Conservation (phyloP, 345 rosid species). For the Salix suchowensis region DNA sequence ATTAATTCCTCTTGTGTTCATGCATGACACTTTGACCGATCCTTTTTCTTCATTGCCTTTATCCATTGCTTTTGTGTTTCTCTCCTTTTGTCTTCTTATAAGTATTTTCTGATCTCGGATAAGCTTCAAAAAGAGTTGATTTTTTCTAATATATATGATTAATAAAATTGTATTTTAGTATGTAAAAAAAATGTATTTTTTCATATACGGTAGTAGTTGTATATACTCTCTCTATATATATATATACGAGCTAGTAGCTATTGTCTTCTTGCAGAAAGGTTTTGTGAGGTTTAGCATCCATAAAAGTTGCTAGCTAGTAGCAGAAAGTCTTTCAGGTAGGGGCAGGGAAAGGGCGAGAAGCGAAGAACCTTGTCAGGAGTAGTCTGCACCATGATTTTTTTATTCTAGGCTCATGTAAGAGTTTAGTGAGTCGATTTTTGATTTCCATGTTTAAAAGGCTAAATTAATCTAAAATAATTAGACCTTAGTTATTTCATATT, state of each 20-base stretch:
- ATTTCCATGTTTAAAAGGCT: too few relatives aligned
- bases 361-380: too few relatives aligned
- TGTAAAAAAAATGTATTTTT: neutral
- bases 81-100: neutral
- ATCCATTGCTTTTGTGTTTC: neutral
- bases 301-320: neutral
- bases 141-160: neutral
- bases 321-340: neutral
- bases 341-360: neutral
- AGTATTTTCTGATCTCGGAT: neutral
- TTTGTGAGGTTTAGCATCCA: neutral
- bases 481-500: too few relatives aligned
- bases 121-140: neutral
- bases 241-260: neutral
- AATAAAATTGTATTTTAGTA: neutral
- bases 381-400: too few relatives aligned
- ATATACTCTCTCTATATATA: too few relatives aligned
- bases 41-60: constrained; percentile 5
- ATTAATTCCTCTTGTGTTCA: constrained; percentile 32
- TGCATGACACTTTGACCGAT: constrained; percentile 19
- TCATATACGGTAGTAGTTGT: too few relatives aligned
- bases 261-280: neutral
- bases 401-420: too few relatives aligned
- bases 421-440: too few relatives aligned
- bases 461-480: too few relatives aligned